Evolutionary conservation across 306 rosid species (phyloP), one percentile per base, ranked within the genome.

Genomic region (Cucurbita maxima): DNA sequence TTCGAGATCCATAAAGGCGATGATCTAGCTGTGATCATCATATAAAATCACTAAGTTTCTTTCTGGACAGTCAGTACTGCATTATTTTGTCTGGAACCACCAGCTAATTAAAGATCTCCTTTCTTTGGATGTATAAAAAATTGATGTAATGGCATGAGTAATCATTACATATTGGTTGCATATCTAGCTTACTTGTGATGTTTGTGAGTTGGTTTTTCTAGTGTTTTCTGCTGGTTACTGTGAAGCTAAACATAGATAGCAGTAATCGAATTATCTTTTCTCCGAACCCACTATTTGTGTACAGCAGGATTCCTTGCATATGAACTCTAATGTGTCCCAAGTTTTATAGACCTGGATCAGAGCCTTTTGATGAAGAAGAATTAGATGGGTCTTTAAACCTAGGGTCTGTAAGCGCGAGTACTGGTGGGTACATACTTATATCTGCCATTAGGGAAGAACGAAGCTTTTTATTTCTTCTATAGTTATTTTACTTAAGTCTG

Each of bases 31-130:
- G 74, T 70, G 74, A 8, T 70, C 74, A 51, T 70, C 16, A 51
- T 70, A 25, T 34, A 9, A 70, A 50, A 70, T 70, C 59, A 70
- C 59, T 9, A 70, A 50, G n/a, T 48, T 34, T 51, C 59, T 48
- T 70, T 70, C 15, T 70, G 47, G 74, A 50, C 58, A 51, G 74
- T 70, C 59, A 70, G 41, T 70, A 51, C 74, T 51, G 45, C 74
- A 70, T 70, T 70, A 51, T 50, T 70, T 70, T 70, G 74, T 70
- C 74, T 51, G 59, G 59, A 70, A 70, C 44, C 56, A 50, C 74
- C 74, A 48, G 74, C 74, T 70, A 70, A 51, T 30, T 48, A 50
- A 70, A 48, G 58, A 70, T 15, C 58, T 51, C 58, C 58, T 73
- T 45, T 58, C 58, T 68, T 66, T 74, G 66, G 58, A 71, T 82